Evolutionary conservation across 2,329 filamentous ascomycete species (phyloP), one percentile per base, ranked within the genome.

Genomic region (Fusarium odoratissimum): DNA sequence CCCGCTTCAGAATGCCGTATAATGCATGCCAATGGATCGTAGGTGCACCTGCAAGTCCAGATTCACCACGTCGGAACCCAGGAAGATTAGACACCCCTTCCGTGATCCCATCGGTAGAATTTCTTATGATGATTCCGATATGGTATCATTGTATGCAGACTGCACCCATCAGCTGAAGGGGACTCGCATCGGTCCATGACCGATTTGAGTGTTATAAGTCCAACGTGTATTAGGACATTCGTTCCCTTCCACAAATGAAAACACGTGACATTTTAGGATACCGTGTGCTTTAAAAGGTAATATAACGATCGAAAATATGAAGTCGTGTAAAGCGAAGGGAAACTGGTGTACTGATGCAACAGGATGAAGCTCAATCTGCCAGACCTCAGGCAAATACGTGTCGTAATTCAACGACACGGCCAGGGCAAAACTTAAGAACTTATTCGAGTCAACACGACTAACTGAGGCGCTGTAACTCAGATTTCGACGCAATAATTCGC

Each of bases 401-500:
- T 48, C 13, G 44, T 19, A 30, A 30, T 0, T 10, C n/a, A 51
- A 8, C 31, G 6, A 11, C 31, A 21, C 5, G 2, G 2, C 3
- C 6, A 28, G 9, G 13, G 4, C 13, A 12, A n/a, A 3, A 21
- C n/a, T 12, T 4, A 3, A 11, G 8, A 25, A 25, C 16, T 23
- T 8, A 16, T 8, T 21, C 6, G 3, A 11, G 12, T 8, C 9
- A 21, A 28, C 2, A 21, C 0, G 5, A 16, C 5, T 4, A 6
- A 25, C 23, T 2, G 0, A 21, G n/a, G 21, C 17, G 12, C 17
- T 37, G 0, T 11, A 8, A 6, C 5, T 2, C 19, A 52, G 12
- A 6, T 0, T 16, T 17, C 0, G 12, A 23, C 11, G 19, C 8
- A 13, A 6, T 6, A 6, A 17, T 12, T n/a, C 7, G 21, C 21